Evolutionary conservation across 805 yeast species (phyloP), one percentile per base, ranked within the genome.

Genomic region (Suhomyces faveliae): DNA sequence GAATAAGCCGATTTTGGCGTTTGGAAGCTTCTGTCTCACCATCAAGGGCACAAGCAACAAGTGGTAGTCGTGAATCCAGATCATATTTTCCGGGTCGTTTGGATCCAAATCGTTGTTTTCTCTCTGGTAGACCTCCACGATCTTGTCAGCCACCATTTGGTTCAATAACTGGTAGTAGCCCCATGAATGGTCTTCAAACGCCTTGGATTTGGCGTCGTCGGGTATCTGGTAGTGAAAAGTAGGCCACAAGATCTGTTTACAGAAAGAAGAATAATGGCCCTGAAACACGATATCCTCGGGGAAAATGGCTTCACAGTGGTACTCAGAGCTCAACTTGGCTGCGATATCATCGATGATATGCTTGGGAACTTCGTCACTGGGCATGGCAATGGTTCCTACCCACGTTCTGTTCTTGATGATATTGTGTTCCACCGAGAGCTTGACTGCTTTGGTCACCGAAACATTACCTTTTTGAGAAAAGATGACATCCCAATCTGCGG

Each of bases 51-150:
- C 89, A 38, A 92, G 70, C 70, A 94, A 75, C 51, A 92, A 73
- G 67, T 94, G 98, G 63, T 92, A 92, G 66, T 92, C 99, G 64
- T 92, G 96, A 45, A 92, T 76, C 98, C 98, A 94, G 50, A 92
- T 77, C 35, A 81, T 73, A 62, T 92, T 96, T 38, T 68, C 68
- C 1, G 75, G 74, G 50, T 72, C 71, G 22, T 64, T 51, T 2
- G 75, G 74, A 35, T 64, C 67, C 4, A 47, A 40, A 29, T 47
- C 48, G 0, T 77, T 77, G 41, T 69, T 66, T 55, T 83, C 80
- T 15, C 51, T 48, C 27, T 55, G 48, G 65, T 92, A 91, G 1
- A 73, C 69, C 30, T 76, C 78, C 2, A 86, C 79, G 40, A 92
- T 76, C 54, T 79, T 80, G 47, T 90, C 87, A 0, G 98, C 97